phyloP scores from a whole-genome alignment of 768 basidiomycete genomes.

The Podaxis sp. region DNA sequence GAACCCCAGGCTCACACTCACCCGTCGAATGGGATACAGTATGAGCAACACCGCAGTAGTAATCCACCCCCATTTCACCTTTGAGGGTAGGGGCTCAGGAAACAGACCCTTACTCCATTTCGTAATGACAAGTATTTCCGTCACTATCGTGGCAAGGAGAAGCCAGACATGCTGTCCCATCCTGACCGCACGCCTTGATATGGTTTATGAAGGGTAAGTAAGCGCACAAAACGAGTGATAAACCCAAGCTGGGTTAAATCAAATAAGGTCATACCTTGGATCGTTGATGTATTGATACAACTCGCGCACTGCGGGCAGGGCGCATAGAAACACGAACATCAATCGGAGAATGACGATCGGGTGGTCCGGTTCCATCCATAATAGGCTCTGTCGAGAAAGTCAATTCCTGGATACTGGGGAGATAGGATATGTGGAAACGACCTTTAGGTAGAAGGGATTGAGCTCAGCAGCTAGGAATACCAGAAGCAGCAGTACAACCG shows the following conservation, averaged over 20 bases:
- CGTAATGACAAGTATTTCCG: constrained; percentile 75
- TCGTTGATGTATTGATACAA: constrained; percentile 82
- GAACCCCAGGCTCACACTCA: constrained; percentile 33
- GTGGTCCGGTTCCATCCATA: constrained; percentile 93
- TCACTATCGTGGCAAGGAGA: constrained; percentile 79
- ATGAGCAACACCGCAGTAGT: constrained; percentile 57
- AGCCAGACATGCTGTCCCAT: constrained; percentile 93
- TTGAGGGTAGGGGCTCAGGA: constrained; percentile 56
- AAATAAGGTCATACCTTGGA: constrained; percentile 53
- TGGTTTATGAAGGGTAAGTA: neutral
- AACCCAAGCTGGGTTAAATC: neutral
- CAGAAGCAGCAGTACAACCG: constrained; percentile 72
- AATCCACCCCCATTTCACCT: constrained; percentile 69
- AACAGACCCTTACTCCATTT: constrained; percentile 84
- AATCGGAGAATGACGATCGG: constrained; percentile 77
- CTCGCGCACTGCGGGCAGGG: constrained; percentile 84
- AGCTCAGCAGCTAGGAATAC: constrained; percentile 84
- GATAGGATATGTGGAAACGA: constrained; percentile 26
- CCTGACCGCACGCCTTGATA: constrained; percentile 69
- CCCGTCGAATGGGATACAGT: constrained; percentile 69
- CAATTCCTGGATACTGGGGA: neutral
- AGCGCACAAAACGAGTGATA: neutral
- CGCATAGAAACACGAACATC: constrained; percentile 79
- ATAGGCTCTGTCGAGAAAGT: constrained; percentile 38
- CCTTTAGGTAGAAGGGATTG: constrained; percentile 88